Evolutionary conservation across 179 eudicot species (phyloP), one percentile per base, ranked within the genome.

Genomic region (Dionaea muscipula): DNA sequence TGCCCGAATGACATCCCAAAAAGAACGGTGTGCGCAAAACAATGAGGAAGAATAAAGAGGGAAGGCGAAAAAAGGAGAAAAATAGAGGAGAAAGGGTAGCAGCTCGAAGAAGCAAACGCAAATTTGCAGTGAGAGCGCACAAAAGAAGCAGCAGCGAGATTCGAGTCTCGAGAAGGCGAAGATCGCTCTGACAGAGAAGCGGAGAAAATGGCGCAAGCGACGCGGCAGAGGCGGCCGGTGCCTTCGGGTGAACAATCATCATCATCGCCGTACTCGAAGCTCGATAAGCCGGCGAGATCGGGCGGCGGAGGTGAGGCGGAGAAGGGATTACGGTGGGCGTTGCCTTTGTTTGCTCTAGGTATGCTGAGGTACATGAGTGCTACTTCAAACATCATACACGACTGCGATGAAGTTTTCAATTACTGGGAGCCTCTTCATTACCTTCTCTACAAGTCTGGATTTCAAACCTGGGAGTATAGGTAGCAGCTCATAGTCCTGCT

Each of bases 381-480:
- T 10, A 75, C 87, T 0, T 76, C 98, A 6, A 91, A 91, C 50
- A 87, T 91, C 48, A 75, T 91, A n/a, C 98, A 91, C 56, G 98
- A 91, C 60, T 91, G 98, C 61, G 98, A 91, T 22, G 98, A 91
- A 71, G 95, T 85, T 18, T 91, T 91, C 70, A 91, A 91, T 78
- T 91, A 91, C 46, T 91, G 98, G 98, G 95, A 91, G 75, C 98
- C 98, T 54, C 88, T 91, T 41, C 98, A 91, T 57, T 87, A 52
- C 37, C 66, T 91, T 22, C 74, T 91, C 43, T 84, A 75, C 62
- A 84, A 80, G 22, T 81, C 95, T 40, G 96, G 98, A 23, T 91
- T 91, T 49, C 98, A 91, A 52, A 91, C 98, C 62, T 91, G 98
- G 98, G 98, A 91, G 62, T 91, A 91, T 67, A 84, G 98, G 98